A percentile compares a stretch with the other conserved stretches of the same genome.
Evolutionary conservation across 192 early-diverging fungal genomes (phyloP).

Genomic region (Coemansia sp.): DNA sequence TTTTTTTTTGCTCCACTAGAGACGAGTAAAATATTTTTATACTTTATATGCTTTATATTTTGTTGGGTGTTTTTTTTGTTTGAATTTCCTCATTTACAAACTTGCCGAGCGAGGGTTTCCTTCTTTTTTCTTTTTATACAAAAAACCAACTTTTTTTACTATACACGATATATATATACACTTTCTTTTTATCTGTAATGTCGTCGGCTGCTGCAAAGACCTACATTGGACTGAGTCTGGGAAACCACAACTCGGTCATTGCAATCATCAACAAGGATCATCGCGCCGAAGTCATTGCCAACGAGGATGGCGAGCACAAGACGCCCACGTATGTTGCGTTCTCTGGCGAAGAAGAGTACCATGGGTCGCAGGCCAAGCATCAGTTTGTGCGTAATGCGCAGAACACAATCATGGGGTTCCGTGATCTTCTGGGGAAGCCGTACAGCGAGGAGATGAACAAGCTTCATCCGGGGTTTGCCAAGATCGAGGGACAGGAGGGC

Average conservation of each 20-base stretch:
- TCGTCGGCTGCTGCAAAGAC: constrained; percentile 35
- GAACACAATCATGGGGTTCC: constrained; percentile 89
- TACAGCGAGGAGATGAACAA: constrained; percentile 35
- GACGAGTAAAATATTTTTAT: too few relatives aligned
- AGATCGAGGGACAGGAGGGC: constrained; percentile 58
- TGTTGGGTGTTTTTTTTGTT: too few relatives aligned
- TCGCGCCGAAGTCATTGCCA: constrained; percentile 84
- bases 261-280: constrained; percentile 76
- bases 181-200: constrained; percentile 5
- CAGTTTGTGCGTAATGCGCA: constrained; percentile 84
- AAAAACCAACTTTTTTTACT: too few relatives aligned
- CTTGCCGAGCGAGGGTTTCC: too few relatives aligned
- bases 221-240: constrained; percentile 80
- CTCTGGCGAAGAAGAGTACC: constrained; percentile 85
- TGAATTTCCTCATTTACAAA: too few relatives aligned
- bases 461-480: constrained; percentile 51
- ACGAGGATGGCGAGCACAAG: constrained; percentile 96
- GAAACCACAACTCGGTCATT: constrained; percentile 80
- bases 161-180: not conserved
- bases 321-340: constrained; percentile 93
- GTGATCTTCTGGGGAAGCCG: constrained; percentile 69
- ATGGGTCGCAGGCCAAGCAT: constrained; percentile 70
- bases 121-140: constrained; percentile 6
- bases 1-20: constrained; percentile 8
- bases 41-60: too few relatives aligned